Conservation (phyloP, 2,329 filamentous ascomycete genomes). For the Alternaria dauci region DNA sequence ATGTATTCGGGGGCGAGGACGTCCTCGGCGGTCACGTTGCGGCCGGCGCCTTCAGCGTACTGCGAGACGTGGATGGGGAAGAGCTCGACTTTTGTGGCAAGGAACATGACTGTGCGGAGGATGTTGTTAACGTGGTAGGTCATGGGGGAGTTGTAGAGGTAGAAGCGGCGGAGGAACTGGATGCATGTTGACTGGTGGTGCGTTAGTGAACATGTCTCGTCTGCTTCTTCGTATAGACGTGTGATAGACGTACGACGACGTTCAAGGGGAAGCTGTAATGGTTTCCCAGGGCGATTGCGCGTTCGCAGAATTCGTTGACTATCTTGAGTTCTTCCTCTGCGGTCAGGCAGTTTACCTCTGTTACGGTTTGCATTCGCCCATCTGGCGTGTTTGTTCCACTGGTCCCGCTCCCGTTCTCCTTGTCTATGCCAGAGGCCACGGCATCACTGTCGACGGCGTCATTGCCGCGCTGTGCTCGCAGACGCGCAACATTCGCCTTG, state of each 20-base stretch:
- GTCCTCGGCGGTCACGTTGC: slow-evolving; percentile 74
- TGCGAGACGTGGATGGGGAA: slow-evolving; percentile 72
- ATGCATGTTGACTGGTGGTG: slow-evolving; percentile 75
- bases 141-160: slow-evolving; percentile 94
- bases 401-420: slow-evolving; percentile 41
- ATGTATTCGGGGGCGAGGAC: slow-evolving; percentile 92
- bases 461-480: slow-evolving; percentile 49
- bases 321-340: slow-evolving; percentile 83
- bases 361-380: slow-evolving; percentile 27
- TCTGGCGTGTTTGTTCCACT: slow-evolving; percentile 45
- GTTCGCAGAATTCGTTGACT: slow-evolving; percentile 78
- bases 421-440: slow-evolving; percentile 38
- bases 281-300: slow-evolving; percentile 64
- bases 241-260: slow-evolving; percentile 60
- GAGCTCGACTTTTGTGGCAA: slow-evolving; percentile 92
- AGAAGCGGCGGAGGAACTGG: slow-evolving; percentile 92
- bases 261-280: slow-evolving; percentile 68
- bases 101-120: slow-evolving; percentile 88
- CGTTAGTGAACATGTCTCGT: neutral
- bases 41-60: slow-evolving; percentile 60
- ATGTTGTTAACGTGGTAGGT: slow-evolving; percentile 92
- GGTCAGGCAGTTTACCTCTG: slow-evolving; percentile 79
- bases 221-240: too few species aligned
- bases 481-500: slow-evolving; percentile 63
- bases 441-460: slow-evolving; percentile 43